phyloP scores from a whole-genome alignment of 208 protist species.

The Tritrichomonas foetus region DNA sequence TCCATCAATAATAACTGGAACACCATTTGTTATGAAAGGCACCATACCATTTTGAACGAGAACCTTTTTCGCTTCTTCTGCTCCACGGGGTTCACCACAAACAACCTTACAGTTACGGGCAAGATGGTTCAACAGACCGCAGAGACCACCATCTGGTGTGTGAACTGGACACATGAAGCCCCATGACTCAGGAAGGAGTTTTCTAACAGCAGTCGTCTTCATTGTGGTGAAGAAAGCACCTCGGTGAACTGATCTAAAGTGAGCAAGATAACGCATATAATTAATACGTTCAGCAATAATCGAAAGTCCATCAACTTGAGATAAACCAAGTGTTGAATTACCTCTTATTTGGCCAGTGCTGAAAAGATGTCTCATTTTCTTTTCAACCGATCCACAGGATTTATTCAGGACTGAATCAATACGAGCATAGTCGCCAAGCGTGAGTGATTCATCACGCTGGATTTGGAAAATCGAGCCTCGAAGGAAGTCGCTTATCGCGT shows the following conservation, averaged over 20 bases:
- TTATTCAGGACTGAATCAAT: constrained; percentile 20
- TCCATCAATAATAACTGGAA: constrained; percentile 4
- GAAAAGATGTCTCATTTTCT: constrained; percentile 68
- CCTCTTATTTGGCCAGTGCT: constrained; percentile 71
- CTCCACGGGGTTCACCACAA: background rate
- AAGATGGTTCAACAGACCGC: constrained; percentile 98
- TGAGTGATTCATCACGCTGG: background rate
- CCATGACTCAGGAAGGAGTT: constrained; percentile 95
- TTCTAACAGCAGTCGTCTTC: constrained; percentile 80
- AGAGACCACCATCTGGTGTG: constrained; percentile 98
- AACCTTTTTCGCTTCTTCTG: background rate
- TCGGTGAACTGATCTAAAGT: constrained; percentile 90
- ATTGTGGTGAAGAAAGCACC: constrained; percentile 94
- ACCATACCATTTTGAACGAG: background rate
- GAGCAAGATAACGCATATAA: constrained; percentile 93
- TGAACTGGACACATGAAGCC: constrained; percentile 99
- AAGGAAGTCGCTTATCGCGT: constrained; percentile 12
- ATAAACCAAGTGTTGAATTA: constrained; percentile 68
- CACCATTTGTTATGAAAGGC: constrained; percentile 28
- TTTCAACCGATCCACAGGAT: constrained; percentile 50
- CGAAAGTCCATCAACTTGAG: constrained; percentile 79
- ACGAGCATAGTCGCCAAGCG: background rate
- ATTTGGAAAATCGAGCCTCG: background rate
- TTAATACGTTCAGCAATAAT: constrained; percentile 95
- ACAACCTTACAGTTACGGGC: constrained; percentile 57